Base-by-base conservation (phyloP, 2,329 filamentous ascomycete genomes). In the Colletotrichum incanum region DNA sequence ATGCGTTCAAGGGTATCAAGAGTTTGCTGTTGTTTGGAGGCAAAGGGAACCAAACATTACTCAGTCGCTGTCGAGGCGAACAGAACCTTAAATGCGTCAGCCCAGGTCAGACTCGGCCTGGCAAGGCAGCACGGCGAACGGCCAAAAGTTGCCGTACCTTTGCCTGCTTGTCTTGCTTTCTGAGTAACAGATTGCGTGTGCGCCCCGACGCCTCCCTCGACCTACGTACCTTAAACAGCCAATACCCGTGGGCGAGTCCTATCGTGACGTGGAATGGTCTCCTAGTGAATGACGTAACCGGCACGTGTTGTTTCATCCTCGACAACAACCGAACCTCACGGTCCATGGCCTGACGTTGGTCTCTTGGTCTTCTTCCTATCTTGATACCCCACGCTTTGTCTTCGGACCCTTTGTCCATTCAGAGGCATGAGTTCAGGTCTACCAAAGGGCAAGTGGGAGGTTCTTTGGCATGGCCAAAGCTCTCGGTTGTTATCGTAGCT, bases 231-330 rank as follows among this genome's bases (percentile, higher is more conserved):
- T 34, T 23, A 28, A 54, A 45, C 34, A 67, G 68, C 68, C 69
- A 72, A 64, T 72, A 52, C 47, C 54, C 56, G 43, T 41, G 37
- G 34, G 54, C 50, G 37, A 64, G 54, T 41, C 23, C n/a, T 64
- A 37, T 50, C 34, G 68, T 58, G 58, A 65, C 50, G 43, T 56
- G 64, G 63, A 58, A 59, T 50, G 28, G 52, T 6, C 54, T 43
- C 31, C 58, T 14, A 23, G 23, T 23, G 14, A 63, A 64, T 72
- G 69, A 69, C 69, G 69, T 72, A 72, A 64, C 39, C 45, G 39
- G 69, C 69, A 72, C 69, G 65, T 69, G 69, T 45, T 41, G 65
- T 68, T 67, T 71, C 68, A 63, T 50, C 61, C 31, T 47, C 16
- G 23, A 47, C 43, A 23, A 16, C 58, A 23, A n/a, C 59, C 39